Evolutionary conservation across 768 basidiomycete species (phyloP).

Genomic region (Amanita thiersii): DNA sequence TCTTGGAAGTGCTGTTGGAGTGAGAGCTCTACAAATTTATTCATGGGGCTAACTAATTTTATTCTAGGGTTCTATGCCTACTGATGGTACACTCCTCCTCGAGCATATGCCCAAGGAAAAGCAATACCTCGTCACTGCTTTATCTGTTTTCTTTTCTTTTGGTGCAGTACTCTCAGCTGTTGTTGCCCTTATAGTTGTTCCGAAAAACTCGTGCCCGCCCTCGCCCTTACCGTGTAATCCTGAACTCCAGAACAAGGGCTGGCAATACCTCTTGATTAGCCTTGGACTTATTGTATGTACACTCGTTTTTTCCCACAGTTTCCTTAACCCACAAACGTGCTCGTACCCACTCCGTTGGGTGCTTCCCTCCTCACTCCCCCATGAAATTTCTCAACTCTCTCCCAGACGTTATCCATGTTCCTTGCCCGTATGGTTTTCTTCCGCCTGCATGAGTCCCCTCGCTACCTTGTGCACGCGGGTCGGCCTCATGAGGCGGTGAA

Average conservation of each 20-base stretch:
- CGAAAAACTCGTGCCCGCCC: conserved; percentile 58
- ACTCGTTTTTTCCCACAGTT: conserved; percentile 8
- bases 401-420: conserved; percentile 83
- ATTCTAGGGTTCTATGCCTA: conserved; percentile 86
- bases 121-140: conserved; percentile 83
- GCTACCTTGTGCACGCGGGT: conserved; percentile 86
- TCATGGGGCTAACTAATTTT: neutral
- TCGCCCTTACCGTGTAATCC: conserved; percentile 51
- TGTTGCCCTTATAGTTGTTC: conserved; percentile 74
- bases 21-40: conserved; percentile 27
- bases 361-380: neutral
- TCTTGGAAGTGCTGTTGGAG: conserved; percentile 90
- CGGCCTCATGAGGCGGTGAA: conserved; percentile 78
- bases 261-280: conserved; percentile 75
- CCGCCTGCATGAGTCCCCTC: conserved; percentile 88
- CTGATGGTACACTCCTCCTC: conserved; percentile 85
- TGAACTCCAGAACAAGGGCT: conserved; percentile 68
- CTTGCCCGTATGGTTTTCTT: conserved; percentile 83
- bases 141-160: conserved; percentile 93
- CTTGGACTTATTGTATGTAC: conserved; percentile 76
- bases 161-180: conserved; percentile 84
- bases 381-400: conserved; percentile 9
- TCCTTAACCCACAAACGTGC: conserved; percentile 3
- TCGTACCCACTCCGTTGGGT: neutral
- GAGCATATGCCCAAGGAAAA: conserved; percentile 93